Conservation (phyloP, 495 filamentous ascomycete species). For the Tuber umbilicatum region DNA sequence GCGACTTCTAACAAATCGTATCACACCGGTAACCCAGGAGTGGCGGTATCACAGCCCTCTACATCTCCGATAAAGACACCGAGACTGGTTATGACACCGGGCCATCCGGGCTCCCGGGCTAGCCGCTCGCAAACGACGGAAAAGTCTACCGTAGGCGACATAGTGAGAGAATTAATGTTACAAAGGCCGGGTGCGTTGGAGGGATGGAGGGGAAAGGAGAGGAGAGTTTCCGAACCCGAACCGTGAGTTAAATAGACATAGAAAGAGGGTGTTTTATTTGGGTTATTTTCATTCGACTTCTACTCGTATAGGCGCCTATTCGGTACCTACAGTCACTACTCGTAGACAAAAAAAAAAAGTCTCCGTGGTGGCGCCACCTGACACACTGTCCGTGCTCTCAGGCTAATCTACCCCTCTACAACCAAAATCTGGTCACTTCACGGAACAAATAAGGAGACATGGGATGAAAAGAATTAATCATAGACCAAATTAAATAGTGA, state of each 20-base stretch:
- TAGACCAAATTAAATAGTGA: no score
- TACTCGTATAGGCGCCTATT: no score
- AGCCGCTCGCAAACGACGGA: not conserved
- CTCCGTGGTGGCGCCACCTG: no score
- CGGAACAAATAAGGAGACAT: no score
- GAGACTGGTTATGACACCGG: not conserved
- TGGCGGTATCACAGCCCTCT: not conserved
- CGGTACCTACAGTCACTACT: no score
- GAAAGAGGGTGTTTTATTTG: not conserved
- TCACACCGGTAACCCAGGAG: not conserved
- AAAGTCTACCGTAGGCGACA: not conserved
- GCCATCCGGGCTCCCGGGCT: not conserved
- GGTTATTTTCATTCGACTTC: not conserved
- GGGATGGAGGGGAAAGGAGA: not conserved
- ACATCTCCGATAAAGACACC: not conserved
- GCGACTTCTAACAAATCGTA: not conserved
- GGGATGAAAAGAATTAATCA: no score
- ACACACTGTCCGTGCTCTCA: no score
- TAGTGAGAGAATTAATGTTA: not conserved
- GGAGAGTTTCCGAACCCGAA: not conserved
- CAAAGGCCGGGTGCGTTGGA: not conserved
- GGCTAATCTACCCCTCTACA: no score
- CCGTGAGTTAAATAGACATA: not conserved
- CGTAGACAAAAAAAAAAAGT: no score
- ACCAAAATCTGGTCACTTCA: no score